phyloP scores from a whole-genome alignment of 2,329 filamentous ascomycete species.

The Endocalyx cinctus region DNA sequence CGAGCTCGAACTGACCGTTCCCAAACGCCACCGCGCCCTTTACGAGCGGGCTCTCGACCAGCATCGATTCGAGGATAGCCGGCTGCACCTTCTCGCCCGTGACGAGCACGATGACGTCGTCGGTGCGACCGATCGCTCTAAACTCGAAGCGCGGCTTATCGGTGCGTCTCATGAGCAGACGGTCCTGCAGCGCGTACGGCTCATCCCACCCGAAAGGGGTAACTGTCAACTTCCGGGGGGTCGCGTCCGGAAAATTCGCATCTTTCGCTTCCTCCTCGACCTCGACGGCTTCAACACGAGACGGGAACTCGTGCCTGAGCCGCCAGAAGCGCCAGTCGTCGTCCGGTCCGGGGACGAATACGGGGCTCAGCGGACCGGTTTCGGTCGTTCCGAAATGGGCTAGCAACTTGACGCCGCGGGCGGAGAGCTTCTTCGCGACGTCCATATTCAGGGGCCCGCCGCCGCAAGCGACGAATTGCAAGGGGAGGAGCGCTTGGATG shows the following conservation, averaged over 20 bases:
- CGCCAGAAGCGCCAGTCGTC: constrained; percentile 29
- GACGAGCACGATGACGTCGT: constrained; percentile 19
- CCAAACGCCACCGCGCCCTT: constrained; percentile 11
- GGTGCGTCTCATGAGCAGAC: too few relatives aligned
- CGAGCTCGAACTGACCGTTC: constrained; percentile 12
- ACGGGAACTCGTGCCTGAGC: constrained; percentile 27
- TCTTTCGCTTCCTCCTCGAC: too few relatives aligned
- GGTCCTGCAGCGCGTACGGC: constrained; percentile 28
- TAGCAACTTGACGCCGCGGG: constrained; percentile 22
- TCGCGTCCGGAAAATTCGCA: too few relatives aligned
- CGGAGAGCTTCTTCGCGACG: not conserved
- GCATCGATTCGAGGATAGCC: constrained; percentile 7
- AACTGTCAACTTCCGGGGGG: too few relatives aligned
- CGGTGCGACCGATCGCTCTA: constrained; percentile 28
- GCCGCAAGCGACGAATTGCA: not conserved
- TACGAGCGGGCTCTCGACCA: constrained; percentile 5
- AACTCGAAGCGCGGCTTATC: constrained; percentile 16
- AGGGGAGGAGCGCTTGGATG: not conserved
- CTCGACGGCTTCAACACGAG: too few relatives aligned
- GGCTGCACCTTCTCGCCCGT: constrained; percentile 16
- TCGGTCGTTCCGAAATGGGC: constrained; percentile 33
- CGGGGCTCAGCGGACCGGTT: constrained; percentile 27
- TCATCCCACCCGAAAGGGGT: constrained; percentile 23
- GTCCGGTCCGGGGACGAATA: constrained; percentile 23
- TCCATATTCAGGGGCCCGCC: not conserved